A percentile compares a stretch with the other conserved stretches of the same genome.
Evolutionary conservation across 2,329 filamentous ascomycete genomes (phyloP).

Genomic region (Corinectria fuckeliana): DNA sequence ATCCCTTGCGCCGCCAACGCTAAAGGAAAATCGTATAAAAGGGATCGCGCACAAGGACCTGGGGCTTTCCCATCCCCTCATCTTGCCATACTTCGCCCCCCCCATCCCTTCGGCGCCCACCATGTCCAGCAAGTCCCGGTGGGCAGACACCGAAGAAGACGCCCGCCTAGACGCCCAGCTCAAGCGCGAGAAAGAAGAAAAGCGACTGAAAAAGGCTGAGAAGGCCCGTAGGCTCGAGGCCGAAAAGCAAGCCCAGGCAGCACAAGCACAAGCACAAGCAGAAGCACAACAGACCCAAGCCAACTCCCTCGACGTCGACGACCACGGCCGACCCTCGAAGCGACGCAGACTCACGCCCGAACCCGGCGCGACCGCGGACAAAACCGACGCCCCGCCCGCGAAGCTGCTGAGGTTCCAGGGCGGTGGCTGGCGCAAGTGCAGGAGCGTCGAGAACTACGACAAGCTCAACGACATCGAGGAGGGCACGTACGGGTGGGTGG

Average conservation of each 20-base stretch:
- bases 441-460: conserved; percentile 87
- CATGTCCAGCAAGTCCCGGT: conserved; percentile 79
- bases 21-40: not conserved
- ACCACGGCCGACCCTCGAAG: conserved; percentile 59
- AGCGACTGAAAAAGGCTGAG: conserved; percentile 82
- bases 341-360: conserved; percentile 66
- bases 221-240: conserved; percentile 75
- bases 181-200: conserved; percentile 86
- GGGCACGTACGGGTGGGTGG: conserved; percentile 94
- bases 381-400: conserved; percentile 41
- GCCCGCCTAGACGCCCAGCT: conserved; percentile 73
- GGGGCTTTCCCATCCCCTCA: no score
- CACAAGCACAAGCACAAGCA: conserved; percentile 36
- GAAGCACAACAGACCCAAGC: not conserved
- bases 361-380: conserved; percentile 32
- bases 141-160: conserved; percentile 87
- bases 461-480: conserved; percentile 97
- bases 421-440: conserved; percentile 71
- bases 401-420: conserved; percentile 75
- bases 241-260: conserved; percentile 44
- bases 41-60: not conserved
- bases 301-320: conserved; percentile 23
- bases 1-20: not conserved
- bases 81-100: not conserved
- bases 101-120: conserved; percentile 5